phyloP scores from a whole-genome alignment of 257 asterid species.

The Jacaranda mimosifolia region DNA sequence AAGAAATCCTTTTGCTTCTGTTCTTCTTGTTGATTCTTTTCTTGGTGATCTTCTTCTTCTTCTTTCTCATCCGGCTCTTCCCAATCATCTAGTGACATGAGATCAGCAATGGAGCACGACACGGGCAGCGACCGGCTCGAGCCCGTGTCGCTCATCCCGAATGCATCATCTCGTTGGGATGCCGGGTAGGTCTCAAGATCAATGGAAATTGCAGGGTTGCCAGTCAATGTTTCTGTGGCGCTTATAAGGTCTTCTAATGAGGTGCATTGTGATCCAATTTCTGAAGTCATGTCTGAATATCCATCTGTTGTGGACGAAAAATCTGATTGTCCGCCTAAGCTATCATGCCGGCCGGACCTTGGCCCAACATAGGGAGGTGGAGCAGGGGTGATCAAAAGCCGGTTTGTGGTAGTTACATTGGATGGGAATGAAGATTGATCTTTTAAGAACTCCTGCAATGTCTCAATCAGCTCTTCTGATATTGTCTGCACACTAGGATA shows the following conservation, averaged over 20 bases:
- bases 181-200: constrained; percentile 71
- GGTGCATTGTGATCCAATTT: constrained; percentile 58
- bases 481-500: constrained; percentile 73
- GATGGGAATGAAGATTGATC: constrained; percentile 77
- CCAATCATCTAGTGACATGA: constrained; percentile 64
- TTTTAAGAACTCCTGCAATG: constrained; percentile 75
- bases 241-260: constrained; percentile 79
- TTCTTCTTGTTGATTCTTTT: not conserved
- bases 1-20: constrained; percentile 17
- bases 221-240: constrained; percentile 55
- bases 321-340: constrained; percentile 59
- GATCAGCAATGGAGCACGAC: constrained; percentile 59
- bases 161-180: constrained; percentile 41
- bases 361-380: constrained; percentile 30
- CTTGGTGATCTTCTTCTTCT: constrained; percentile 29
- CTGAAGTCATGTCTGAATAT: constrained; percentile 48
- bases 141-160: constrained; percentile 54
- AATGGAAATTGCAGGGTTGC: constrained; percentile 67
- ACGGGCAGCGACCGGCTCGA: constrained; percentile 70
- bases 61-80: constrained; percentile 36
- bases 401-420: constrained; percentile 39
- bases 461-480: constrained; percentile 72
- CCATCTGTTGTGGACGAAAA: constrained; percentile 51
- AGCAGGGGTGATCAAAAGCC: constrained; percentile 32
- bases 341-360: constrained; percentile 37